Base-by-base conservation (phyloP, 2,329 filamentous ascomycete species). In the Verticillium nonalfalfae region DNA sequence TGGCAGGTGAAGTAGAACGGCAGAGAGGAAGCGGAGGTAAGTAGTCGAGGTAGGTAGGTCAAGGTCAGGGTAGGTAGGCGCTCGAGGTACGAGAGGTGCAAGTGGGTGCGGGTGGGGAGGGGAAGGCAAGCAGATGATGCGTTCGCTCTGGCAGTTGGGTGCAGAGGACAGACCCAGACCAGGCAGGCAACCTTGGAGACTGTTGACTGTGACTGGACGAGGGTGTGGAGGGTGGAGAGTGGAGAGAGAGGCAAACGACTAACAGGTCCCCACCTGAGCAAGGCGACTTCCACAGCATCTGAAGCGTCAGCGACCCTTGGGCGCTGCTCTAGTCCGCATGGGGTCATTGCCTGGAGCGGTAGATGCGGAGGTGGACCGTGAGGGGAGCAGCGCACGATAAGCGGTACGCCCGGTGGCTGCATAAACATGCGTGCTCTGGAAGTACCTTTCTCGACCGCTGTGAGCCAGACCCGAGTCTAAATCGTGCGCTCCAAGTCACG, bases 21-120 rank as follows among this genome's bases (percentile, higher is more conserved):
- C 56, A 39, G 56, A 31, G 33, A 33, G 58, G 56, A 59, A 31
- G 59, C 56, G 56, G 57, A 59, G 56, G 35, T 38, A 56, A n/a
- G 39, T 18, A 18, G 39, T 21, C 18, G 18, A 50, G 45, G 45
- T 50, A 50, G 45, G 39, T n/a, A 45, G 15, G 39, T 14, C n/a
- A 45, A 7, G 39, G 14, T 13, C n/a, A 26, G 45, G 45, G 45
- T 18, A 50, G 45, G 45, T 50, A 50, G 14, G 40, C 14, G 39
- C 14, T 36, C 7, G 35, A 4, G 6, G 35, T 36, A 10, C 39
- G 13, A n/a, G 14, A 45, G 39, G 14, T 45, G 39, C 39, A 45
- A 45, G 39, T 26, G 40, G 40, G 40, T 50, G 40, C 18, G 18
- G n/a, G 40, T 50, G 40, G 40, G 26, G 40, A 50, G 40, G 40